Conservation (phyloP, 139 green algal genomes). For the Chlamydomonas incerta region DNA sequence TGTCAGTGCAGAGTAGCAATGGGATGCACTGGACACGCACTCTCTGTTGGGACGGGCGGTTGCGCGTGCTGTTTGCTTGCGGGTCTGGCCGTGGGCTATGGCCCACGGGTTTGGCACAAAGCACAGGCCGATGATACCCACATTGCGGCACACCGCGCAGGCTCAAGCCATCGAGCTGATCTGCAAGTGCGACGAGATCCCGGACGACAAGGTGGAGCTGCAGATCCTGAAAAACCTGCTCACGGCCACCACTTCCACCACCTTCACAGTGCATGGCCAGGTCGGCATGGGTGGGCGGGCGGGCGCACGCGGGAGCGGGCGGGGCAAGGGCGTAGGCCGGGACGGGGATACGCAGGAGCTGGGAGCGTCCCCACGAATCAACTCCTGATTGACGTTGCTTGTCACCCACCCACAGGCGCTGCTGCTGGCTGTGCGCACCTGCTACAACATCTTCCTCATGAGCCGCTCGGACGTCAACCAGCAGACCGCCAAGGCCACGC, state of each 20-base stretch:
- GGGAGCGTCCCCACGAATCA: too few species aligned
- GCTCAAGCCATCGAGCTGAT: constrained; percentile 86
- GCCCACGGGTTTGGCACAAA: too few species aligned
- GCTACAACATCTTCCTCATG: constrained; percentile 98
- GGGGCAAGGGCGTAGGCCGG: too few species aligned
- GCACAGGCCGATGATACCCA: too few species aligned
- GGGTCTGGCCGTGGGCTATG: too few species aligned
- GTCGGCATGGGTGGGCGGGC: background rate
- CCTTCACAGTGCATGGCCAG: constrained; percentile 87
- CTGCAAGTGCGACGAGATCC: constrained; percentile 90
- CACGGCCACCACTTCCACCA: constrained; percentile 85
- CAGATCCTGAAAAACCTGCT: constrained; percentile 91
- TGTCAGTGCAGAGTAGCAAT: too few species aligned
- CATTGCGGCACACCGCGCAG: constrained; percentile 41
- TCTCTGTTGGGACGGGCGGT: too few species aligned
- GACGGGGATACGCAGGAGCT: too few species aligned
- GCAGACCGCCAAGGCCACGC: constrained; percentile 92
- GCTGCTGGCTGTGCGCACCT: constrained; percentile 90
- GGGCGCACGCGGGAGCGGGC: too few species aligned
- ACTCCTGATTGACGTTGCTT: constrained; percentile 43
- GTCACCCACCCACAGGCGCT: constrained; percentile 77
- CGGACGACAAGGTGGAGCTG: constrained; percentile 94
- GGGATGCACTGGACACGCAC: too few species aligned
- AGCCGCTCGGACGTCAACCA: constrained; percentile 90
- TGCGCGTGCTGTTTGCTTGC: too few species aligned